These are phyloP conservation scores for Trichosporon inkin DNA, from an alignment of 1,284 basidiomycete species.

Conservation along the genomic window DNA sequence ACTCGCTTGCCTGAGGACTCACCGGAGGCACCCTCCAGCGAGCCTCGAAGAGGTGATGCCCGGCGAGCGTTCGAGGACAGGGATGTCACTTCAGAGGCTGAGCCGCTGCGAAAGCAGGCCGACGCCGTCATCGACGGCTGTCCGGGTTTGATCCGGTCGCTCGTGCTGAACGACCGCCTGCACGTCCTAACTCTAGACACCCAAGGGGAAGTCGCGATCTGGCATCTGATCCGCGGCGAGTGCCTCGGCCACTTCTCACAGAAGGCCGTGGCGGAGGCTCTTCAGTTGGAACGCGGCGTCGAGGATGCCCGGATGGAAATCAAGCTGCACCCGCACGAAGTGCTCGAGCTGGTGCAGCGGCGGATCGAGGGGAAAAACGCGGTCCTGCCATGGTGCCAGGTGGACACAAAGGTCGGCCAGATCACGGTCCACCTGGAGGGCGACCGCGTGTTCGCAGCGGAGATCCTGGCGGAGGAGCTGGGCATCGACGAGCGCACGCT, in stretches of 20 bases:
- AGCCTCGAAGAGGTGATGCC: slow-evolving; percentile 34
- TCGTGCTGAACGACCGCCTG: slow-evolving; percentile 82
- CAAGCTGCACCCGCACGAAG: slow-evolving; percentile 56
- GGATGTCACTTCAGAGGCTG: slow-evolving; percentile 76
- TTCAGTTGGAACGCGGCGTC: slow-evolving; percentile 44
- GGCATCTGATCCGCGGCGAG: slow-evolving; percentile 78
- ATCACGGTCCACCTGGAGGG: slow-evolving; percentile 85
- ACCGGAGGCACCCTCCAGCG: slow-evolving; percentile 18
- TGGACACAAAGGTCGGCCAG: slow-evolving; percentile 85
- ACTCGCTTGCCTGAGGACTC: slow-evolving; percentile 20
- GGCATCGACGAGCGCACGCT: slow-evolving; percentile 61
- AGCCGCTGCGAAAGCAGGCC: slow-evolving; percentile 60
- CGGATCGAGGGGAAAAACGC: slow-evolving; percentile 89
- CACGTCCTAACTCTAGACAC: slow-evolving; percentile 91
- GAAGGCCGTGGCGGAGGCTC: slow-evolving; percentile 62
- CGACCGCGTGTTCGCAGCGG: slow-evolving; percentile 78
- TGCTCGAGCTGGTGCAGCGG: slow-evolving; percentile 78
- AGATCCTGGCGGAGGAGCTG: slow-evolving; percentile 89
- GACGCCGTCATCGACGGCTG: slow-evolving; percentile 72
- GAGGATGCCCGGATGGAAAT: slow-evolving; percentile 43
- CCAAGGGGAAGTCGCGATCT: slow-evolving; percentile 74
- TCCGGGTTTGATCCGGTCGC: slow-evolving; percentile 74
- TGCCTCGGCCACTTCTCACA: slow-evolving; percentile 70
- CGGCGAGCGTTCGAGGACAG: slow-evolving; percentile 65
- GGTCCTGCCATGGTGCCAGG: slow-evolving; percentile 76